Evolutionary conservation across 805 yeast species (phyloP).

Genomic region (Cyberlindnera mrakii): DNA sequence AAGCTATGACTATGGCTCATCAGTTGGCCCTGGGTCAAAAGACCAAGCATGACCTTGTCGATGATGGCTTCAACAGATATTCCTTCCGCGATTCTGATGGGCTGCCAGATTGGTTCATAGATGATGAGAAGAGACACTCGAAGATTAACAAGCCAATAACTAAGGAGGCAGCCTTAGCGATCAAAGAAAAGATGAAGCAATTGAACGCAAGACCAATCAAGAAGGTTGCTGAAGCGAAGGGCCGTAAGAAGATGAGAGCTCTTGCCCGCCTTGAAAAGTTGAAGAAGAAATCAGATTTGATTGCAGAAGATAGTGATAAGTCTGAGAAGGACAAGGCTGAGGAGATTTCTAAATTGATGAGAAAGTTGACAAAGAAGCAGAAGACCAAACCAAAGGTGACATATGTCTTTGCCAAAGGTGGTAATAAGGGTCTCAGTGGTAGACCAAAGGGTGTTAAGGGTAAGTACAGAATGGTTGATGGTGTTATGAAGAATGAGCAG

Average conservation of each 20-base stretch:
- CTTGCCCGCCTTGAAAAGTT: slow-evolving; percentile 78
- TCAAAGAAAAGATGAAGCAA: slow-evolving; percentile 69
- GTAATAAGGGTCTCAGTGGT: slow-evolving; percentile 81
- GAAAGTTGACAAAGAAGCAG: slow-evolving; percentile 68
- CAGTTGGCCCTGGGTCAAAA: slow-evolving; percentile 87
- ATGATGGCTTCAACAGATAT: slow-evolving; percentile 88
- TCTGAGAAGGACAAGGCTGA: slow-evolving; percentile 93
- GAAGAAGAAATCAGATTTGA: slow-evolving; percentile 87
- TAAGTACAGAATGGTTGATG: slow-evolving; percentile 98
- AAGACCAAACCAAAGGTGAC: slow-evolving; percentile 75
- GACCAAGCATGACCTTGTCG: slow-evolving; percentile 77
- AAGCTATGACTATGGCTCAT: slow-evolving; percentile 97
- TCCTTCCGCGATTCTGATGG: slow-evolving; percentile 89
- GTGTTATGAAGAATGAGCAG: slow-evolving; percentile 95
- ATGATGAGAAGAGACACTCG: slow-evolving; percentile 84
- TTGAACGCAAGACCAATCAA: slow-evolving; percentile 96
- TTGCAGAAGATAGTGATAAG: slow-evolving; percentile 81
- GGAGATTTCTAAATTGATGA: slow-evolving; percentile 83
- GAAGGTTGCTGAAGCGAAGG: slow-evolving; percentile 97
- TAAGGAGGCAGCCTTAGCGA: slow-evolving; percentile 81
- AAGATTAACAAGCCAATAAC: slow-evolving; percentile 88
- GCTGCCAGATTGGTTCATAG: slow-evolving; percentile 94
- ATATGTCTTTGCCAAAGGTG: slow-evolving; percentile 81
- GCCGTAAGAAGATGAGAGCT: slow-evolving; percentile 93
- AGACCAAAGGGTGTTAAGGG: slow-evolving; percentile 97